A percentile compares a stretch with the other conserved stretches of the same genome.
phyloP scores from a whole-genome alignment of 2,329 filamentous ascomycete species.

The Colletotrichum phormii region DNA sequence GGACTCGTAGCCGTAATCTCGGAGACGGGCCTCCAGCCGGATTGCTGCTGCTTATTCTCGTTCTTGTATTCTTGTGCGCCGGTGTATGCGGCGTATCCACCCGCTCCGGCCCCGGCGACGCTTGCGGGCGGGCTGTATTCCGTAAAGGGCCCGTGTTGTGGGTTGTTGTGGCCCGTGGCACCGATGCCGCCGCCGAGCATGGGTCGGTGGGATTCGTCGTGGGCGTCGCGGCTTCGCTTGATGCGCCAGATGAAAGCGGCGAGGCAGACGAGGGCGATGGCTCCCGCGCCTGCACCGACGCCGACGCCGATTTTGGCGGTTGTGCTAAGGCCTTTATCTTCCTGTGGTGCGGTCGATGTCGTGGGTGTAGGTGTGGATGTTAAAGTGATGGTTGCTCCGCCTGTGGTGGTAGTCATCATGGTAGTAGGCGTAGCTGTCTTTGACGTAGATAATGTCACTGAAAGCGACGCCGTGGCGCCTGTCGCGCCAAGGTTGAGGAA shows the following conservation, averaged over 20 bases:
- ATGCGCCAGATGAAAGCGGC: conserved; percentile 28
- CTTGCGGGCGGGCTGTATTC: conserved; percentile 17
- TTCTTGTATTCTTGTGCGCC: conserved; percentile 7
- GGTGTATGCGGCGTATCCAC: neutral
- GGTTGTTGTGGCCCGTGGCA: conserved; percentile 11
- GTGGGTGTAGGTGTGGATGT: conserved; percentile 4
- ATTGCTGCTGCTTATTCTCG: conserved; percentile 12
- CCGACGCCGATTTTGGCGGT: conserved; percentile 54
- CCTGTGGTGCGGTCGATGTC: neutral
- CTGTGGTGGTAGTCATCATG: conserved; percentile 20
- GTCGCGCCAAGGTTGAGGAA: conserved; percentile 48
- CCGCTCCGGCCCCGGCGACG: neutral
- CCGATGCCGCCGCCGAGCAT: conserved; percentile 34
- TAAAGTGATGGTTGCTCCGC: conserved; percentile 28
- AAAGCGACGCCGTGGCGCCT: conserved; percentile 33
- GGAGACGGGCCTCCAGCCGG: conserved; percentile 14
- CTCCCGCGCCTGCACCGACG: conserved; percentile 48
- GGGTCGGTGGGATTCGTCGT: conserved; percentile 32
- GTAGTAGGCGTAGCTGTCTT: conserved; percentile 30
- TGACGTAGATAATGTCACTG: conserved; percentile 37
- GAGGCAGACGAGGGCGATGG: conserved; percentile 35
- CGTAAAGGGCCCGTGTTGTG: conserved; percentile 10
- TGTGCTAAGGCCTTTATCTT: conserved; percentile 44
- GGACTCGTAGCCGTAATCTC: conserved; percentile 10
- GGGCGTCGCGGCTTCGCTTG: conserved; percentile 27